These are phyloP conservation scores for Pleurotus sapidus DNA, from an alignment of 768 basidiomycete species.

Conservation along the genomic window DNA sequence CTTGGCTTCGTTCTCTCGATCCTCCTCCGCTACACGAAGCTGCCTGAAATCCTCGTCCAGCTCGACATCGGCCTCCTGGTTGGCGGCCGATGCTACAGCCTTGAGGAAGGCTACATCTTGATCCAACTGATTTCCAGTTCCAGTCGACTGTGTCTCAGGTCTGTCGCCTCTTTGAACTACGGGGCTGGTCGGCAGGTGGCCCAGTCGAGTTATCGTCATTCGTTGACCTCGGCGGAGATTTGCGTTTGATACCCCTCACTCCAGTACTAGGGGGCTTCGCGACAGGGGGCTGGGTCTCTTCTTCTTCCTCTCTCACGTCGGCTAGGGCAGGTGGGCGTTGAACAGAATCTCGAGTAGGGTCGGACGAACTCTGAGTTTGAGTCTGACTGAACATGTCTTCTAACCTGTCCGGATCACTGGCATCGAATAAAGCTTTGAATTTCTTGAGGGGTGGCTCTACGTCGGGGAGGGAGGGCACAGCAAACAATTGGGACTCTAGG, in stretches of 20 bases:
- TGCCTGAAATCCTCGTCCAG: slow-evolving; percentile 83
- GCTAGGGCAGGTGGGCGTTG: slow-evolving; percentile 3
- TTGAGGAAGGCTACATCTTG: slow-evolving; percentile 68
- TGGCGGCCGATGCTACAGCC: slow-evolving; percentile 71
- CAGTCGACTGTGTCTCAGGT: not conserved
- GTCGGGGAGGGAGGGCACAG: slow-evolving; percentile 16
- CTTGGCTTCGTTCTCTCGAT: slow-evolving; percentile 42
- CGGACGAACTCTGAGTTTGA: slow-evolving; percentile 26
- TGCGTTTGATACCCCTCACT: not conserved
- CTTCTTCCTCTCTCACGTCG: slow-evolving; percentile 14
- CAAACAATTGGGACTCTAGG: slow-evolving; percentile 17
- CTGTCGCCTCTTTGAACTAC: not conserved
- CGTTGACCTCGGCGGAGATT: not conserved
- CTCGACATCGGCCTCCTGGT: slow-evolving; percentile 59
- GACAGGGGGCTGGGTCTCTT: slow-evolving; percentile 13
- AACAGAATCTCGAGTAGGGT: not conserved
- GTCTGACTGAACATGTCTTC: slow-evolving; percentile 25
- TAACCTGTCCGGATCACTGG: slow-evolving; percentile 49
- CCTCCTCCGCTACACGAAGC: slow-evolving; percentile 67
- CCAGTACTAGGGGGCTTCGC: not conserved
- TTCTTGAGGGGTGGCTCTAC: slow-evolving; percentile 64
- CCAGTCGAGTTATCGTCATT: not conserved
- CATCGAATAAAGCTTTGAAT: slow-evolving; percentile 70
- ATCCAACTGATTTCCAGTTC: slow-evolving; percentile 41
- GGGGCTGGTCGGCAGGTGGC: slow-evolving; percentile 13